Evolutionary conservation across 768 basidiomycete species (phyloP), one percentile per base, ranked within the genome.

Genomic region (Hygrophoropsis aurantiaca): DNA sequence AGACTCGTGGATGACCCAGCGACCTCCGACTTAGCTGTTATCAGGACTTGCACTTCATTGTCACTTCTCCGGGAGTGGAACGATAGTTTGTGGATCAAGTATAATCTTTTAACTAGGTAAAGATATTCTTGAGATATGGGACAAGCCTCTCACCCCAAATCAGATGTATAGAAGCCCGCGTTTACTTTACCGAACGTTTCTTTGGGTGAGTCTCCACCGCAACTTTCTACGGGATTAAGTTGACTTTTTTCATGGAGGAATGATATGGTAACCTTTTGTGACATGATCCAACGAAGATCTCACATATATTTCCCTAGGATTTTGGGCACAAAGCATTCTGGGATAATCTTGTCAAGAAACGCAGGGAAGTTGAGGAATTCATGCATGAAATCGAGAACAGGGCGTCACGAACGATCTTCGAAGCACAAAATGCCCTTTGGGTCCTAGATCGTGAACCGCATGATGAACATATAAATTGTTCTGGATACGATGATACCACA

Each of bases 271-370:
- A 36, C 11, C 23, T 48, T 21, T 16, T 13, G n/a, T 38, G 3
- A 16, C 13, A 11, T 16, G 5, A 21, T 30, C 11, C 30, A 9
- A 15, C 27, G 7, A 6, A 11, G 10, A 24, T n/a, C 20, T 18
- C 15, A 37, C 19, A 18, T 43, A 11, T 45, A 15, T 23, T 6
- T 37, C n/a, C 16, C 30, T 32, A 72, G 68, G 71, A 73, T 48
- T 70, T 72, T 46, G 71, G 70, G 16, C 71, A 72, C 44, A 69
- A 65, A 51, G 54, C 57, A 2, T 73, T 62, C 50, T 68, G 69
- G 67, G 61, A 65, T 32, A 54, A 34, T 46, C 64, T 72, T 9
- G 53, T 68, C 44, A 61, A 59, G 35, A 61, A 66, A 45, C 60
- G 60, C 27, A 42, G 52, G 34, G 64, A 66, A 45, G 52, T 66